Evolutionary conservation across 371 early-diverging fungal species (phyloP).

Genomic region (Capillidium heterosporum): DNA sequence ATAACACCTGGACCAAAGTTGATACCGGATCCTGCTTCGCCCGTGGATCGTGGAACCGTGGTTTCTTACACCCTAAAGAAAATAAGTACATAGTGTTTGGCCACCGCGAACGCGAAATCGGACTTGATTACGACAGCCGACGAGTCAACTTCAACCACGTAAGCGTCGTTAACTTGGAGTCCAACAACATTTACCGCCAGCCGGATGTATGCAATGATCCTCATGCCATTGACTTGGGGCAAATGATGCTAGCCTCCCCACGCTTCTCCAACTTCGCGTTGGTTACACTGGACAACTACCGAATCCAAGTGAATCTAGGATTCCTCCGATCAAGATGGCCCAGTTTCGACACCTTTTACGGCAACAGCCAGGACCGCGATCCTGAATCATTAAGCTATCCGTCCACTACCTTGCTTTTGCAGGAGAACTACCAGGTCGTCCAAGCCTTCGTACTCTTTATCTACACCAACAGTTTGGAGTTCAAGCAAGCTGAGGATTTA

Average conservation of each 20-base stretch:
- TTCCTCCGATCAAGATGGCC: slow-evolving; percentile 50
- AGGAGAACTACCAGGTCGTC: slow-evolving; percentile 37
- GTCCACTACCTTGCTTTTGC: slow-evolving; percentile 11
- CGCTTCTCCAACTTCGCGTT: slow-evolving; percentile 1
- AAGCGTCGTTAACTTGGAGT: slow-evolving; percentile 45
- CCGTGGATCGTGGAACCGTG: slow-evolving; percentile 62
- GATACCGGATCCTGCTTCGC: slow-evolving; percentile 40
- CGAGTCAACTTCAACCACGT: slow-evolving; percentile 58
- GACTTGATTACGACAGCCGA: slow-evolving; percentile 56
- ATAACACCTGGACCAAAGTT: slow-evolving; percentile 45
- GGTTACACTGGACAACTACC: background rate
- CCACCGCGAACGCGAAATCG: slow-evolving; percentile 38
- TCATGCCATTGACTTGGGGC: background rate
- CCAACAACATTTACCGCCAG: slow-evolving; percentile 46
- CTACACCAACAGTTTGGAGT: slow-evolving; percentile 52
- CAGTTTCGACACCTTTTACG: slow-evolving; percentile 26
- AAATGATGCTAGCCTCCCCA: background rate
- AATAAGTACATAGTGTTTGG: slow-evolving; percentile 52
- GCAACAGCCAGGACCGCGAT: slow-evolving; percentile 14
- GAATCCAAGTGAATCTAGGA: slow-evolving; percentile 43
- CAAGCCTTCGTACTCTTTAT: slow-evolving; percentile 47
- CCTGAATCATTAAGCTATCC: slow-evolving; percentile 18
- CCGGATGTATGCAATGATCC: slow-evolving; percentile 8
- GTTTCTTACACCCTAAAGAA: slow-evolving; percentile 32
- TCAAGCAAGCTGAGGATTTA: slow-evolving; percentile 33